A percentile compares a stretch with the other conserved stretches of the same genome.
Evolutionary conservation across 2,329 filamentous ascomycete species (phyloP).

Genomic region (Trichoderma endophyticum): DNA sequence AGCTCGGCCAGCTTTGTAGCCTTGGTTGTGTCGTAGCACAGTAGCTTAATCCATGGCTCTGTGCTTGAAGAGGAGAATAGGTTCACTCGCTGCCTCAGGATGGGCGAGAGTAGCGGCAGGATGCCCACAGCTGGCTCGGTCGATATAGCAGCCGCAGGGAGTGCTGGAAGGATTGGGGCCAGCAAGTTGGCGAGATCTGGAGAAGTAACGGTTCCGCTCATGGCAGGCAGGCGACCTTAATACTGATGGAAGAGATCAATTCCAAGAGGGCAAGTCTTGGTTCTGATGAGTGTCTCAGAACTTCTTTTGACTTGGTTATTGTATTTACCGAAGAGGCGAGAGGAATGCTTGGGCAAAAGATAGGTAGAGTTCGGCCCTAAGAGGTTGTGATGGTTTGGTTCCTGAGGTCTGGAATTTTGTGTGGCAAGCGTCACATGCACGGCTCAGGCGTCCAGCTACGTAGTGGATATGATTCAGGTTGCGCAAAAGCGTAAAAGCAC

Average conservation of each 20-base stretch:
- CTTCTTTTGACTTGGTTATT: background rate
- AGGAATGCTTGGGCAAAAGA: background rate
- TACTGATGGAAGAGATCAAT: constrained; percentile 4
- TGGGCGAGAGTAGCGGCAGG: constrained; percentile 61
- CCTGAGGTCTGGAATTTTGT: constrained; percentile 7
- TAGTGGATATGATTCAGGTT: background rate
- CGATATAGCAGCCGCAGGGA: constrained; percentile 58
- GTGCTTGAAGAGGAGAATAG: constrained; percentile 57
- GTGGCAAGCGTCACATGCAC: constrained; percentile 15
- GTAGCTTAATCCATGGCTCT: constrained; percentile 70
- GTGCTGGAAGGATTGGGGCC: constrained; percentile 55
- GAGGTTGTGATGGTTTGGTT: background rate
- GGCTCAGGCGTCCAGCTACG: background rate
- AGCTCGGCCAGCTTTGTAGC: constrained; percentile 58
- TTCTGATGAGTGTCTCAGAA: background rate
- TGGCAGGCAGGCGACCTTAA: background rate
- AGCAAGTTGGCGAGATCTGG: constrained; percentile 49
- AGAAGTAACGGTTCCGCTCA: constrained; percentile 33
- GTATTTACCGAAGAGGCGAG: background rate
- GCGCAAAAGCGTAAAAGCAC: background rate
- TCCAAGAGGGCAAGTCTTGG: background rate
- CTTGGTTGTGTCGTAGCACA: constrained; percentile 64
- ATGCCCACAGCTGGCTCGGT: constrained; percentile 54
- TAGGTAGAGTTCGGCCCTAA: background rate
- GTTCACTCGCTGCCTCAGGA: constrained; percentile 63